Conservation (phyloP, 345 rosid genomes). For the Citrus maxima region DNA sequence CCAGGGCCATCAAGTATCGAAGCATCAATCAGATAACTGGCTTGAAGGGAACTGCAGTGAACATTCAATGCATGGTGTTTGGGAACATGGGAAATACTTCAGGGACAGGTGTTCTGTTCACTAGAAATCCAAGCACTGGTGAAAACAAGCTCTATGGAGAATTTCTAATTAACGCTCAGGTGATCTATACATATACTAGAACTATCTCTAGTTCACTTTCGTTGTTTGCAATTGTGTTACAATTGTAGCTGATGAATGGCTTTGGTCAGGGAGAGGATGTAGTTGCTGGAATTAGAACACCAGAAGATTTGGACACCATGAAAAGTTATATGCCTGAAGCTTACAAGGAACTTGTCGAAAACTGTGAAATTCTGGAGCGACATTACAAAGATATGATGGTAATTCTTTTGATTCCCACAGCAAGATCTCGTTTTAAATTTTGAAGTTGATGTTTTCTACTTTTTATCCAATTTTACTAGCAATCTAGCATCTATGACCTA, state of each 20-base stretch:
- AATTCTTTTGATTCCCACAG: not conserved
- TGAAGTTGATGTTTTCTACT: not conserved
- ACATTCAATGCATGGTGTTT: conserved; percentile 92
- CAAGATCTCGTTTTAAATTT: not conserved
- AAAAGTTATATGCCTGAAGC: conserved; percentile 74
- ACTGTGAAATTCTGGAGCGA: conserved; percentile 74
- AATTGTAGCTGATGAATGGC: conserved; percentile 15
- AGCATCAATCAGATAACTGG: conserved; percentile 89
- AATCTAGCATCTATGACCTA: not conserved
- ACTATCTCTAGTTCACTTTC: not conserved
- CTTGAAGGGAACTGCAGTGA: conserved; percentile 86
- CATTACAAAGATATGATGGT: conserved; percentile 99
- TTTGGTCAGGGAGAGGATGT: conserved; percentile 84
- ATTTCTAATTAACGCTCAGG: conserved; percentile 94
- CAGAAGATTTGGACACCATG: conserved; percentile 78
- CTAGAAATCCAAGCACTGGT: conserved; percentile 93
- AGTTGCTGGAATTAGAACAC: conserved; percentile 95
- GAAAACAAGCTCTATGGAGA: conserved; percentile 91
- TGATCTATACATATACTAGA: conserved; percentile 1
- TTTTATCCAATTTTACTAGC: not conserved
- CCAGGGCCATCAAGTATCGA: conserved; percentile 77
- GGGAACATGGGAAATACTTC: conserved; percentile 96
- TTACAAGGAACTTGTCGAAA: conserved; percentile 78
- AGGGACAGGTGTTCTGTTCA: conserved; percentile 93
- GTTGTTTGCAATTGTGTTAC: not conserved